Percentiles rank a stretch among this genome's conserved stretches.
phyloP scores from a whole-genome alignment of 257 asterid genomes.

The Solanum tarijense region DNA sequence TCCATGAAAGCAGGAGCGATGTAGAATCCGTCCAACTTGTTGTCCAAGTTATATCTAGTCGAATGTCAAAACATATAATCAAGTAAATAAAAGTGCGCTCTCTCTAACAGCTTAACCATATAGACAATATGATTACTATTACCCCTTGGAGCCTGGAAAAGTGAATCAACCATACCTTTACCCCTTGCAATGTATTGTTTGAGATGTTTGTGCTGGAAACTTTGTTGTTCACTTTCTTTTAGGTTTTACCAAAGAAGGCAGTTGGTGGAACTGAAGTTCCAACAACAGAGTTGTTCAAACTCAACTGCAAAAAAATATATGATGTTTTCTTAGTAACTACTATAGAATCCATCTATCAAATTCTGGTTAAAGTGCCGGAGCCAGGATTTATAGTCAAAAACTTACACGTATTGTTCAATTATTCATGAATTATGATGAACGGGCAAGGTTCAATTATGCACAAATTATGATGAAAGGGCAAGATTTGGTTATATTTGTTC shows the following conservation, averaged over 20 bases:
- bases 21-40: constrained; percentile 26
- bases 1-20: constrained; percentile 49
- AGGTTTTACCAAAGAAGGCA: constrained; percentile 16
- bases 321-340: neutral
- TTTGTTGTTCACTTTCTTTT: constrained; percentile 8
- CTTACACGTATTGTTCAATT: neutral
- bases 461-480: neutral
- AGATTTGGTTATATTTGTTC: neutral
- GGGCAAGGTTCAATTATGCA: neutral
- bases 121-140: neutral
- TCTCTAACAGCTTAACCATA: neutral
- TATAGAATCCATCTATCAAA: too few relatives aligned
- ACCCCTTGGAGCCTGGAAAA: constrained; percentile 37
- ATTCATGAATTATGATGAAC: neutral
- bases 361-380: neutral
- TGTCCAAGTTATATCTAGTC: constrained; percentile 10
- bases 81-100: neutral
- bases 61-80: neutral
- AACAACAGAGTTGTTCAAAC: constrained; percentile 9
- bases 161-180: constrained; percentile 33
- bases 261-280: constrained; percentile 17
- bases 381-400: neutral
- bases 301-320: constrained; percentile 9
- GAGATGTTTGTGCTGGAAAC: neutral
- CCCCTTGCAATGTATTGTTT: constrained; percentile 26